Evolutionary conservation across 2,329 filamentous ascomycete genomes (phyloP).

Genomic region (Dactylellina haptotyla): DNA sequence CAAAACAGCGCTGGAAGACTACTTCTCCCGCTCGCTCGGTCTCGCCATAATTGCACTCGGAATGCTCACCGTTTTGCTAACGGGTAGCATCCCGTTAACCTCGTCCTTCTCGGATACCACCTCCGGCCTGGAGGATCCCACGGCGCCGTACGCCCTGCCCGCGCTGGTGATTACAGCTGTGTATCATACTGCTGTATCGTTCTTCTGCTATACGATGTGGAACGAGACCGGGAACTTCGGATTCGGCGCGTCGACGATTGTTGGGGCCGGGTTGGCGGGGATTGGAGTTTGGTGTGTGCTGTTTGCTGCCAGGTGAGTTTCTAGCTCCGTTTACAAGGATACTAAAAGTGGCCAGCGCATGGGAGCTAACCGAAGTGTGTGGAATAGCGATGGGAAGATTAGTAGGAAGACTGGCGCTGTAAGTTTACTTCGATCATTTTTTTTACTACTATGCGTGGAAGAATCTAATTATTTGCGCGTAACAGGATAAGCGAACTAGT

Average conservation of each 20-base stretch:
- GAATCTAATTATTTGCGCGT: background rate
- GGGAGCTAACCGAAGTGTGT: slow-evolving; percentile 53
- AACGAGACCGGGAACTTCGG: slow-evolving; percentile 68
- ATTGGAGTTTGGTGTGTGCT: slow-evolving; percentile 72
- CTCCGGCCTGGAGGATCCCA: slow-evolving; percentile 63
- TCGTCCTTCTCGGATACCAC: slow-evolving; percentile 56
- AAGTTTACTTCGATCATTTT: slow-evolving; percentile 12
- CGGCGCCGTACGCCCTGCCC: slow-evolving; percentile 73
- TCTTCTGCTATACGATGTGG: slow-evolving; percentile 76
- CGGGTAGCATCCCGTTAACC: slow-evolving; percentile 74
- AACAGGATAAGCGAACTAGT: slow-evolving; percentile 70
- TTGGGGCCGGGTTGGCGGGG: slow-evolving; percentile 68
- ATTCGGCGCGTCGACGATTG: slow-evolving; percentile 71
- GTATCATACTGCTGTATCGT: slow-evolving; percentile 72
- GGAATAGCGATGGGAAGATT: slow-evolving; percentile 68
- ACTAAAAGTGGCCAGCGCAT: background rate
- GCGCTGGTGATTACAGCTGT: slow-evolving; percentile 73
- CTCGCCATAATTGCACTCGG: slow-evolving; percentile 74
- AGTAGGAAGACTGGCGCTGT: slow-evolving; percentile 64
- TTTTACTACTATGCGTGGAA: background rate
- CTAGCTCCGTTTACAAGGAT: too few species aligned
- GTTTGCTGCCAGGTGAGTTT: slow-evolving; percentile 59
- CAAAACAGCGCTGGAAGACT: slow-evolving; percentile 70
- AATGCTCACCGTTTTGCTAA: slow-evolving; percentile 73
- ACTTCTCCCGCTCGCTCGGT: slow-evolving; percentile 77